A percentile compares a stretch with the other conserved stretches of the same genome.
These are phyloP conservation scores for Boletus bicolor DNA, from an alignment of 768 basidiomycete genomes.

Conservation along the genomic window DNA sequence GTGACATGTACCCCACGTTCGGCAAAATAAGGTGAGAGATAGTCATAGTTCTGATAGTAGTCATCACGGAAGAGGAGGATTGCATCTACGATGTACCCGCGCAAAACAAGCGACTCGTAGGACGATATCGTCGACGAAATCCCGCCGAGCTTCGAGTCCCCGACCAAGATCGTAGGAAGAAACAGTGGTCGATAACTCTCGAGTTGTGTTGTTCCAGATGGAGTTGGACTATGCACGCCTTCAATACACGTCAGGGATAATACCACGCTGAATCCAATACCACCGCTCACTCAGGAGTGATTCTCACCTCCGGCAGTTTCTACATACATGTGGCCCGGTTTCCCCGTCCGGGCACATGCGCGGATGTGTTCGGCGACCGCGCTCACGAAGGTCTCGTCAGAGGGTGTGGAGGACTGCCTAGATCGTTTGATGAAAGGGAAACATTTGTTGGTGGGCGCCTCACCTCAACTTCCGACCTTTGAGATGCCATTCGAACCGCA, in stretches of 20 bases:
- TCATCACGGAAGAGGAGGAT: constrained; percentile 80
- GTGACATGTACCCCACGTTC: constrained; percentile 61
- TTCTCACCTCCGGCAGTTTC: constrained; percentile 95
- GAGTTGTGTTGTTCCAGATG: constrained; percentile 78
- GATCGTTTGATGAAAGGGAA: constrained; percentile 3
- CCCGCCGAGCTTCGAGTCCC: constrained; percentile 87
- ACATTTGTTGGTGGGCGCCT: neutral
- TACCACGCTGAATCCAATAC: neutral
- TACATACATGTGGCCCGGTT: constrained; percentile 64
- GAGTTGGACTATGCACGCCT: constrained; percentile 92
- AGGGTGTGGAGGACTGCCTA: constrained; percentile 38
- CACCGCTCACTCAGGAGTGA: constrained; percentile 14
- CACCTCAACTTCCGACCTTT: constrained; percentile 32
- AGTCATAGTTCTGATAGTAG: constrained; percentile 87
- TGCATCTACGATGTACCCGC: constrained; percentile 86
- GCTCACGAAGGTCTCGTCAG: constrained; percentile 64
- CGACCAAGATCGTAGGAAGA: constrained; percentile 83
- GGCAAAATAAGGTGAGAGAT: constrained; percentile 73
- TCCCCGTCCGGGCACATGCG: constrained; percentile 39
- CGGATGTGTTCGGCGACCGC: constrained; percentile 64
- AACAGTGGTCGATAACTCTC: constrained; percentile 85
- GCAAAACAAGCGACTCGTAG: constrained; percentile 86
- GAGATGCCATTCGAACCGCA: constrained; percentile 56
- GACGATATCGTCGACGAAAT: constrained; percentile 91
- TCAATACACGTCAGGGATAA: constrained; percentile 8